These are phyloP conservation scores for Coemansia sp. DNA, from an alignment of 192 early-diverging fungal genomes.

Conservation along the genomic window DNA sequence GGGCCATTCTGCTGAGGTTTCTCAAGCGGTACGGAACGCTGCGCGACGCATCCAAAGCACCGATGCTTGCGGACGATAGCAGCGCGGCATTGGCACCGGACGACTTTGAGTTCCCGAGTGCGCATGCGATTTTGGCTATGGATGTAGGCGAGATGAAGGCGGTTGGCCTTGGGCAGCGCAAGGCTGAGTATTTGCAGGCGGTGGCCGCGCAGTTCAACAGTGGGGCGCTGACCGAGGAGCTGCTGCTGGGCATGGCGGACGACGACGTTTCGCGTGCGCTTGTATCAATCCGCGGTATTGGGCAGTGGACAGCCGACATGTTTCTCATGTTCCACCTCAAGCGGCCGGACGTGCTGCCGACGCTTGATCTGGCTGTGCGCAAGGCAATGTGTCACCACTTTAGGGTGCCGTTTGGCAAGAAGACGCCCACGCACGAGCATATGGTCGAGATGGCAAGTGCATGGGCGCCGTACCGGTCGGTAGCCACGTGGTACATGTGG, in stretches of 20 bases:
- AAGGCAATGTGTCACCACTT: conserved; percentile 68
- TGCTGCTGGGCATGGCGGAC: conserved; percentile 55
- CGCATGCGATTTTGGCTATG: conserved; percentile 51
- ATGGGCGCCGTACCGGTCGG: conserved; percentile 66
- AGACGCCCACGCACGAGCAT: conserved; percentile 52
- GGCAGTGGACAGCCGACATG: conserved; percentile 72
- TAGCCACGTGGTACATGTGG: conserved; percentile 73
- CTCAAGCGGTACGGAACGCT: conserved; percentile 53
- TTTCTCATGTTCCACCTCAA: conserved; percentile 72
- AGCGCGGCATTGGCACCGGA: background rate
- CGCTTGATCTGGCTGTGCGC: conserved; percentile 62
- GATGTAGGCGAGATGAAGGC: conserved; percentile 38
- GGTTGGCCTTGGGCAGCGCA: conserved; percentile 33
- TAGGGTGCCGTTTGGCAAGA: conserved; percentile 50
- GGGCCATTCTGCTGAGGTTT: conserved; percentile 58
- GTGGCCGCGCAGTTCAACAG: conserved; percentile 60
- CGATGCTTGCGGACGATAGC: background rate
- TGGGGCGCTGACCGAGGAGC: conserved; percentile 49
- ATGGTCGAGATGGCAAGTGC: conserved; percentile 54
- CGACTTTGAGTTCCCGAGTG: conserved; percentile 55
- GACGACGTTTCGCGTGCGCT: conserved; percentile 55
- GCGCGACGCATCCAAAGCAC: conserved; percentile 11
- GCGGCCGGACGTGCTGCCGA: conserved; percentile 68
- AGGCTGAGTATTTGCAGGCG: conserved; percentile 66
- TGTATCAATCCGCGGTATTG: conserved; percentile 64